A percentile compares a stretch with the other conserved stretches of the same genome.
Conservation (phyloP, 2,329 filamentous ascomycete species). For the Sporothrix globosa region DNA sequence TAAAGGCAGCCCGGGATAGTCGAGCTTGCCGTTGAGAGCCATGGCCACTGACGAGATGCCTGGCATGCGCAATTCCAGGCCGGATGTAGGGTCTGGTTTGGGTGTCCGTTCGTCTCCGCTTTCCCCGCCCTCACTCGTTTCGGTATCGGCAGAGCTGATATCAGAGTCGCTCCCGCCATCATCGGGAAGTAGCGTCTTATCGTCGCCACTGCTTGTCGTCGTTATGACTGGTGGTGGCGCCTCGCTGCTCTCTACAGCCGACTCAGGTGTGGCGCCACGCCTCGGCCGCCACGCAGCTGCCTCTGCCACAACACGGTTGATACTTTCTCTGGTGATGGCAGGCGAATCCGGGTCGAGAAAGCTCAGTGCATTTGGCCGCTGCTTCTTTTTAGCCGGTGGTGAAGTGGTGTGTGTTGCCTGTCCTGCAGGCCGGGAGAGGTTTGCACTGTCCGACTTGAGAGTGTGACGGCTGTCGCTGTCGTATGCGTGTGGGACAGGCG, state of each 20-base stretch:
- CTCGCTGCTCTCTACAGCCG: constrained; percentile 20
- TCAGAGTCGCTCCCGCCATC: constrained; percentile 50
- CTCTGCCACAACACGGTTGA: constrained; percentile 43
- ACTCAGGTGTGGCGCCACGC: not conserved
- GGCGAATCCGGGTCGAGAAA: constrained; percentile 64
- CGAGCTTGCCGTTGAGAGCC: not conserved
- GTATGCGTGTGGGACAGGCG: not conserved
- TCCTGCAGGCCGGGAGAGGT: not conserved
- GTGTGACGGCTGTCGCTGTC: not conserved
- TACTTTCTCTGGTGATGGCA: constrained; percentile 45
- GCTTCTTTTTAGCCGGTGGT: constrained; percentile 17
- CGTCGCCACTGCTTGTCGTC: not conserved
- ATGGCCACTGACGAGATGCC: not conserved
- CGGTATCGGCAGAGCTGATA: constrained; percentile 49
- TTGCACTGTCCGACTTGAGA: not conserved
- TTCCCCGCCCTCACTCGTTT: constrained; percentile 46
- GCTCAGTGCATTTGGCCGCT: constrained; percentile 50
- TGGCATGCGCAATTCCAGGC: constrained; percentile 1
- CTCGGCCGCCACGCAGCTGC: constrained; percentile 38
- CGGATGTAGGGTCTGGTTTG: constrained; percentile 37
- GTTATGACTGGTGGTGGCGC: constrained; percentile 12
- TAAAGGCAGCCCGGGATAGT: not conserved
- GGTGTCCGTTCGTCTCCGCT: constrained; percentile 35
- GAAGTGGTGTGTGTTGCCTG: not conserved
- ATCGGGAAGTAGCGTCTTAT: constrained; percentile 39